phyloP scores from a whole-genome alignment of 768 basidiomycete species.

The Exidia glandulosa region DNA sequence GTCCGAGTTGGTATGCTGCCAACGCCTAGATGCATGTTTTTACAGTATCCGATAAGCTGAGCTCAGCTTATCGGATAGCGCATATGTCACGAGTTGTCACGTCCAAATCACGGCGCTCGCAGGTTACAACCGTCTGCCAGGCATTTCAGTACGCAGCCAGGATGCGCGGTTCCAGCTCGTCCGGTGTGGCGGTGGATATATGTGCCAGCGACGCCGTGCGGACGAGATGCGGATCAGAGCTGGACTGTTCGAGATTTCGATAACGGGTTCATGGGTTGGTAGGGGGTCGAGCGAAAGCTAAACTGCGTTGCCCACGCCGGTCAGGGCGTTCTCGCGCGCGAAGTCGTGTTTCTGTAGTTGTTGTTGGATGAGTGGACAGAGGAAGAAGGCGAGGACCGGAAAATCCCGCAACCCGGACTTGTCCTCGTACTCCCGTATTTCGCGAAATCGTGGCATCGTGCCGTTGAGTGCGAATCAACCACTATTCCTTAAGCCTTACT shows the following conservation, averaged over 20 bases:
- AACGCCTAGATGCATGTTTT: no score
- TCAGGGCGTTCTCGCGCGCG: constrained; percentile 47
- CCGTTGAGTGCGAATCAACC: no score
- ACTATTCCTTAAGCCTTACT: no score
- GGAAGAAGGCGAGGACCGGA: no score
- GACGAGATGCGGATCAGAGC: neutral
- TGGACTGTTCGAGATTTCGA: neutral
- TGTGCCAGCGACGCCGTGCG: constrained; percentile 12
- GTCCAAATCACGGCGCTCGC: constrained; percentile 41
- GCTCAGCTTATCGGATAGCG: no score
- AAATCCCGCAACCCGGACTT: no score
- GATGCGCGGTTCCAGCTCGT: constrained; percentile 17
- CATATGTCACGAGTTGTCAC: no score
- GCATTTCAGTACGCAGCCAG: constrained; percentile 8
- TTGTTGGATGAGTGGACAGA: no score
- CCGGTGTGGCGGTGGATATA: constrained; percentile 29
- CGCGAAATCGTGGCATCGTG: no score
- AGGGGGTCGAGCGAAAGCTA: constrained; percentile 10
- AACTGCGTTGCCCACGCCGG: constrained; percentile 52
- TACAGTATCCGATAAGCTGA: no score
- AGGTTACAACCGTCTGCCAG: constrained; percentile 48
- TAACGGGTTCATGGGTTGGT: neutral
- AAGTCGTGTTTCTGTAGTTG: constrained; percentile 51
- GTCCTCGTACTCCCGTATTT: no score
- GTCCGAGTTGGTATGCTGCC: no score